Base-by-base conservation (phyloP, 2,329 filamentous ascomycete species). In the Cucurbitaria berberidis region DNA sequence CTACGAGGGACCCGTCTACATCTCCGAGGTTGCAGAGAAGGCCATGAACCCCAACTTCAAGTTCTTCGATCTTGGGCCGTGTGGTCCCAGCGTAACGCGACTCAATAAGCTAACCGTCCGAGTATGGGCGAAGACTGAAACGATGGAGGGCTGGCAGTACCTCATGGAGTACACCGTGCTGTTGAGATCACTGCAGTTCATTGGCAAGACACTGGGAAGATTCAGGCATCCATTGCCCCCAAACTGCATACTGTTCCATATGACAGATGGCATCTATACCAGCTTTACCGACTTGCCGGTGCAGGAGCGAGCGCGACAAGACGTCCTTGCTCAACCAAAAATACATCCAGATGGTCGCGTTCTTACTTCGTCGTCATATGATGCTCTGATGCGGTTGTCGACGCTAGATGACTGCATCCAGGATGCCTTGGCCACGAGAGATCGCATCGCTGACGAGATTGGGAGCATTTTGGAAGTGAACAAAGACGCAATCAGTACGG, bases 21-120 rank as follows among this genome's bases (percentile, higher is more conserved):
- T 96, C 65, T 96, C 92, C 68, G 93, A 98, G 76, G 81, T 89
- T 19, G 84, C 87, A 24, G 84, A 89, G 63, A 86, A 86, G 67
- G 87, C 90, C n/a, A 92, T 91, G 76, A 97, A 97, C 73, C 95
- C 95, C 59, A 91, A 89, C 65, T 98, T 96, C 72, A 86, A 86
- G 38, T 89, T 90, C 71, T 96, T 97, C 71, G 89, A 96, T 57
- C 82, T 96, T 5, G 82, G 83, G 21, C 76, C 81, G 5, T 86
- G 83, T 57, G 85, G 84, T 0, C 83, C 89, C 0, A 71, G 76
- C 2, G 80, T 92, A 19, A 88, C 89, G 8, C 84, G 92, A 51
- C 78, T 82, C 3, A 84, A 89, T 45, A 78, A 79, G 15, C 68
- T 96, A 19, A 86, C 80, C 0, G 76, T 96, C 36, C 88, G 86